Conservation (phyloP, 2,329 filamentous ascomycete species). For the Cytospora mali region DNA sequence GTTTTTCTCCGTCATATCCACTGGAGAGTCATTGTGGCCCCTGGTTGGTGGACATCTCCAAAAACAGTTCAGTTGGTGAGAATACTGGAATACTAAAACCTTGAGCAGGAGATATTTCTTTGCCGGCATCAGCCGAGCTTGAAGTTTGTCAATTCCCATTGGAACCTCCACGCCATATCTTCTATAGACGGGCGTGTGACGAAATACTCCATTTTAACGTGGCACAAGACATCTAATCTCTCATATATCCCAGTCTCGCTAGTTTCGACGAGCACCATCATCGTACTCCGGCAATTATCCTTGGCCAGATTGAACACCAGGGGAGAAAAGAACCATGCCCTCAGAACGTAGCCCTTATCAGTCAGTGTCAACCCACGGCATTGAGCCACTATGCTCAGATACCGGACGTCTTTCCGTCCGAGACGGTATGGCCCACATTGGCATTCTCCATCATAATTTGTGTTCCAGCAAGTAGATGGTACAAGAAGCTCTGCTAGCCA, state of each 20-base stretch:
- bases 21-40: no score
- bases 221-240: constrained; percentile 7
- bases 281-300: constrained; percentile 11
- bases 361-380: constrained; percentile 10
- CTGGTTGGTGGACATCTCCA: no score
- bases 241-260: background rate
- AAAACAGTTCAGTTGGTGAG: no score
- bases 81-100: no score
- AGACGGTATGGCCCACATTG: constrained; percentile 18
- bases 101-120: background rate
- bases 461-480: constrained; percentile 14
- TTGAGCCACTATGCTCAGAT: constrained; percentile 11
- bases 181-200: constrained; percentile 8
- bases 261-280: constrained; percentile 11
- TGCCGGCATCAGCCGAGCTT: background rate
- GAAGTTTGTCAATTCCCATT: constrained; percentile 4
- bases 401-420: constrained; percentile 8
- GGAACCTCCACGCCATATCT: constrained; percentile 10
- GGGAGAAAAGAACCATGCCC: constrained; percentile 17
- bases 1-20: no score
- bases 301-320: constrained; percentile 5
- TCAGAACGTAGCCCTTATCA: constrained; percentile 1
- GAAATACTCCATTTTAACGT: constrained; percentile 17
- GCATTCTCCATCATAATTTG: constrained; percentile 13
- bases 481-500: constrained; percentile 6